These are phyloP conservation scores for Blastocystis sp. DNA, from an alignment of 352 stramenopile species.

Conservation along the genomic window DNA sequence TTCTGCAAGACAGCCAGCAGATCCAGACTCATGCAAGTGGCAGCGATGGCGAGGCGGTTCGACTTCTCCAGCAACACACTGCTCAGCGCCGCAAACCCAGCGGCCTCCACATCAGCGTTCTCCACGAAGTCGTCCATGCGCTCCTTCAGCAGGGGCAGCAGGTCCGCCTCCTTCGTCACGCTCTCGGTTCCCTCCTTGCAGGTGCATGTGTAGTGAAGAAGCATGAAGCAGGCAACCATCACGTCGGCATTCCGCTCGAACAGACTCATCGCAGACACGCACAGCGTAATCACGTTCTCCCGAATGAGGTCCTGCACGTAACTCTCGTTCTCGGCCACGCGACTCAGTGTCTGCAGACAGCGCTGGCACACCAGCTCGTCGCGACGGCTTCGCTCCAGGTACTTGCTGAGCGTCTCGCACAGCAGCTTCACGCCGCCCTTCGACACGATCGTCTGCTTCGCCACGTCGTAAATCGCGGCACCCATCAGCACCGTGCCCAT, in stretches of 20 bases:
- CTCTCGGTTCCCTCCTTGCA: not conserved
- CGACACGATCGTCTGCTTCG: constrained; percentile 48
- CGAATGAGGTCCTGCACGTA: not conserved
- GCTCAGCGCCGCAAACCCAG: not conserved
- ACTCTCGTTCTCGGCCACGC: not conserved
- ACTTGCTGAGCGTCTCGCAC: constrained; percentile 48
- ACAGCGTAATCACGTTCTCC: constrained; percentile 28
- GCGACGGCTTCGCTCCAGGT: not conserved
- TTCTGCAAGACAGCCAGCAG: constrained; percentile 6
- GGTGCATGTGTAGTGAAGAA: not conserved
- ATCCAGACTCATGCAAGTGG: constrained; percentile 6
- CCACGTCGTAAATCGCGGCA: constrained; percentile 38
- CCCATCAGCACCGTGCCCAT: constrained; percentile 58
- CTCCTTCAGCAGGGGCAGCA: constrained; percentile 20
- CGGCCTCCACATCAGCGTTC: not conserved
- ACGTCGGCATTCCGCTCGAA: constrained; percentile 13
- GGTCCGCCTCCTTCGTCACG: not conserved
- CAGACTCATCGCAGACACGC: constrained; percentile 23
- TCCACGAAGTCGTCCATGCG: constrained; percentile 6
- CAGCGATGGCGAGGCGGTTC: not conserved
- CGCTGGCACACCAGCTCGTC: constrained; percentile 57
- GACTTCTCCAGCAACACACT: not conserved
- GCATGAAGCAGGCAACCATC: not conserved
- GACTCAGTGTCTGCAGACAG: constrained; percentile 27
- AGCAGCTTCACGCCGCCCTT: constrained; percentile 12